These are phyloP conservation scores for Yamadazyma dushanensis DNA, from an alignment of 1,139 yeast species.

Conservation along the genomic window DNA sequence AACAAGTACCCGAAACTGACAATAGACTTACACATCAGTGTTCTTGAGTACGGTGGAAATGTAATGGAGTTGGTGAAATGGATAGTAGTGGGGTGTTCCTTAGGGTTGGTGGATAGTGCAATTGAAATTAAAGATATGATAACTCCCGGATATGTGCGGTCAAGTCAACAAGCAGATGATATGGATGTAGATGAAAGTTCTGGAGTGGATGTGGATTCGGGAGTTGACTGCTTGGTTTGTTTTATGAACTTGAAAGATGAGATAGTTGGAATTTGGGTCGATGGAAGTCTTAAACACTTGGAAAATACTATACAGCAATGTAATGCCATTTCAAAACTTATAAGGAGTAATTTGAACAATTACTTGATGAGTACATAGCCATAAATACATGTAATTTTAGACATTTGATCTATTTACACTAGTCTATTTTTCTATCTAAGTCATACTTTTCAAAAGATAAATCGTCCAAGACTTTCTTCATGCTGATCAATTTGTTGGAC, in stretches of 20 bases:
- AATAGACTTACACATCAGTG: slow-evolving; percentile 74
- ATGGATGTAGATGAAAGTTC: slow-evolving; percentile 15
- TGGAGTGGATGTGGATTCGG: slow-evolving; percentile 23
- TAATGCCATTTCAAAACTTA: slow-evolving; percentile 37
- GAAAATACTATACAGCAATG: slow-evolving; percentile 41
- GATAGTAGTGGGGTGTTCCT: slow-evolving; percentile 58
- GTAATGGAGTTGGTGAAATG: slow-evolving; percentile 43
- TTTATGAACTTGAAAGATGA: slow-evolving; percentile 56
- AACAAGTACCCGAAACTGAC: slow-evolving; percentile 86
- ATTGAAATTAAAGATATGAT: slow-evolving; percentile 78
- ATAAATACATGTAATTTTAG: not conserved
- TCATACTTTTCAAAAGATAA: slow-evolving; percentile 27
- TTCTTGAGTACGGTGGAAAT: slow-evolving; percentile 39
- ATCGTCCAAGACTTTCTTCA: slow-evolving; percentile 45
- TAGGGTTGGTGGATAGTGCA: slow-evolving; percentile 83
- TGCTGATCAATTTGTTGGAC: slow-evolving; percentile 42
- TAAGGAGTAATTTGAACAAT: slow-evolving; percentile 48
- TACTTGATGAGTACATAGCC: slow-evolving; percentile 8
- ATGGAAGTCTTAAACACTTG: slow-evolving; percentile 32
- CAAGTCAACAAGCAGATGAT: not conserved
- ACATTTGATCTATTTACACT: slow-evolving; percentile 1
- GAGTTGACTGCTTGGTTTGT: slow-evolving; percentile 44
- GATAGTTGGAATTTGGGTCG: slow-evolving; percentile 58
- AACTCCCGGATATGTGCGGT: slow-evolving; percentile 60
- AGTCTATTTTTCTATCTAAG: slow-evolving; percentile 6